Evolutionary conservation across 352 stramenopile species (phyloP).

Genomic region (Globisporangium megalacanthum): DNA sequence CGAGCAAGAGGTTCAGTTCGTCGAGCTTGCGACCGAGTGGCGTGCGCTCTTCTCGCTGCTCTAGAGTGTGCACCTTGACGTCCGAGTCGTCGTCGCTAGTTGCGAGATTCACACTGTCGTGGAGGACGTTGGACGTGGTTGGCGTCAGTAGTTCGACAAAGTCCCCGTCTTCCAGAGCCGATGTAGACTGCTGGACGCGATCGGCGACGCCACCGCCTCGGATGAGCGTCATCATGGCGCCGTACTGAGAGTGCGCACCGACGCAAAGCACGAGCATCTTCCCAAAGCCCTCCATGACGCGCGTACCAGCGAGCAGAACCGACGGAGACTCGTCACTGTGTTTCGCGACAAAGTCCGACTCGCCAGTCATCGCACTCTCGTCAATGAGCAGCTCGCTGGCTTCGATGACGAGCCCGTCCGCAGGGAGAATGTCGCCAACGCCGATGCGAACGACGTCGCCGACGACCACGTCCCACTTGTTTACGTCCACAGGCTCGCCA

Average conservation of each 20-base stretch:
- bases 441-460: constrained; percentile 85
- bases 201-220: constrained; percentile 23
- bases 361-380: constrained; percentile 90
- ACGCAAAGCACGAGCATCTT: constrained; percentile 93
- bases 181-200: too few species aligned
- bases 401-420: constrained; percentile 87
- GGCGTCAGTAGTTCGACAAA: too few species aligned
- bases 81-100: too few species aligned
- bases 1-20: constrained; percentile 59
- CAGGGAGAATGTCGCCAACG: constrained; percentile 86
- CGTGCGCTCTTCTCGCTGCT: constrained; percentile 1
- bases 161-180: too few species aligned
- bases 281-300: constrained; percentile 89
- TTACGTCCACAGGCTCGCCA: constrained; percentile 48
- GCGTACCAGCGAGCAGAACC: constrained; percentile 93
- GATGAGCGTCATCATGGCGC: constrained; percentile 90
- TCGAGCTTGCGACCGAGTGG: constrained; percentile 81
- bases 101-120: too few species aligned
- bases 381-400: constrained; percentile 89
- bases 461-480: constrained; percentile 79
- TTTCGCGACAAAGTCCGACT: constrained; percentile 88
- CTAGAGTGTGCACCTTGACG: too few species aligned
- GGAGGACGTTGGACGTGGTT: too few species aligned
- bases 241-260: constrained; percentile 90
- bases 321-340: constrained; percentile 56